These are phyloP conservation scores for Lactarius pseudohatsudake DNA, from an alignment of 768 basidiomycete species.

Conservation along the genomic window DNA sequence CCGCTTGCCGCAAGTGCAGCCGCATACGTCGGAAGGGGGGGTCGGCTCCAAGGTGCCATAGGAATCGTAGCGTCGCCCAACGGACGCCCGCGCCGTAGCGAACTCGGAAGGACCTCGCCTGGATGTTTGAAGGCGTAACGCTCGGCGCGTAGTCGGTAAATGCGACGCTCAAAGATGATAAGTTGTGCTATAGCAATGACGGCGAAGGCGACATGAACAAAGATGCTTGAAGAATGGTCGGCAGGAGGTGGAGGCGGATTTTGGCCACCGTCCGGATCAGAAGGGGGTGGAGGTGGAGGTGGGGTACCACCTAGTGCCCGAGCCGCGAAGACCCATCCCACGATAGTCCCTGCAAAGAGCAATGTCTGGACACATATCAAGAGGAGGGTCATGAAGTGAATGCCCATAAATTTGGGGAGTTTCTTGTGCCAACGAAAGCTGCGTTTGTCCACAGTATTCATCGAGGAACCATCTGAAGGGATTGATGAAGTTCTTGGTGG, in stretches of 20 bases:
- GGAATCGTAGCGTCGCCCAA: constrained; percentile 24
- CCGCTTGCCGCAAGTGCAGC: constrained; percentile 68
- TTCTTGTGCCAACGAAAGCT: constrained; percentile 44
- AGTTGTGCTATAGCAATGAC: constrained; percentile 52
- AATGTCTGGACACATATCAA: constrained; percentile 41
- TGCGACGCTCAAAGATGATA: constrained; percentile 60
- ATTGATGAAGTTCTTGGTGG: background rate
- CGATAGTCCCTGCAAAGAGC: constrained; percentile 47
- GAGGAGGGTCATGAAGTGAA: constrained; percentile 47
- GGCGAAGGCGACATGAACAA: constrained; percentile 63
- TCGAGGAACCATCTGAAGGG: constrained; percentile 31
- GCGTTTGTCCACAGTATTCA: constrained; percentile 34
- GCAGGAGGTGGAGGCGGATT: constrained; percentile 4
- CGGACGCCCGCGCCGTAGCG: constrained; percentile 19
- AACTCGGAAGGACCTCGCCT: constrained; percentile 43
- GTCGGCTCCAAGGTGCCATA: constrained; percentile 66
- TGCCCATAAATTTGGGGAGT: constrained; percentile 42
- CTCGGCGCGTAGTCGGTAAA: constrained; percentile 68
- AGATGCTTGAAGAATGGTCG: constrained; percentile 39
- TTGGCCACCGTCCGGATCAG: too few species aligned
- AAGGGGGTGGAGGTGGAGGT: background rate
- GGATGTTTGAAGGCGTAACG: constrained; percentile 59
- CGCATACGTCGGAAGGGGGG: constrained; percentile 68
- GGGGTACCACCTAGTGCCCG: constrained; percentile 29
- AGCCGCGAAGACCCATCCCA: constrained; percentile 53